A percentile compares a stretch with the other conserved stretches of the same genome.
Evolutionary conservation across 257 asterid genomes (phyloP).

Genomic region (Parsonsia alboflavescens): DNA sequence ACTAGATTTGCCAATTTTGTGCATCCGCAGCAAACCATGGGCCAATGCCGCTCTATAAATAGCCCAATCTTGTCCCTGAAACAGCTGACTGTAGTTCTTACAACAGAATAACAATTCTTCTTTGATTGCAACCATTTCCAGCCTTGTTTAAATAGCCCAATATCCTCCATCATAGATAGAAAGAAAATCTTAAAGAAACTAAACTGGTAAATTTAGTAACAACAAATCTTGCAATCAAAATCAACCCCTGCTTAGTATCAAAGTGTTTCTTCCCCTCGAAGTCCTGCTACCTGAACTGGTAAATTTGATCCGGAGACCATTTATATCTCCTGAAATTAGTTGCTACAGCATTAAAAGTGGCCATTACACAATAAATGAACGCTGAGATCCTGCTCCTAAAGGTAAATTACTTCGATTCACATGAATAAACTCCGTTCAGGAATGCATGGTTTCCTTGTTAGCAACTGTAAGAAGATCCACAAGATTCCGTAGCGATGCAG

Average conservation of each 20-base stretch:
- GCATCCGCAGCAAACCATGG: conserved; percentile 80
- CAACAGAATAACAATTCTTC: conserved; percentile 60
- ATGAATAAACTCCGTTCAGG: conserved; percentile 27
- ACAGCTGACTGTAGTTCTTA: conserved; percentile 46
- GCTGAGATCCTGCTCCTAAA: conserved; percentile 24
- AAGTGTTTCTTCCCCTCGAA: conserved; percentile 10
- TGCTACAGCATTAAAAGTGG: conserved; percentile 20
- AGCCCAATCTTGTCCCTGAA: conserved; percentile 65
- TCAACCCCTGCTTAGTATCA: neutral
- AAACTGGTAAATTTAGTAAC: neutral
- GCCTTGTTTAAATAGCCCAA: conserved; percentile 84
- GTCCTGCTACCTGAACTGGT: conserved; percentile 21
- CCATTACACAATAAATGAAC: conserved; percentile 21
- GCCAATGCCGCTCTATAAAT: conserved; percentile 90
- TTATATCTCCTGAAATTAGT: conserved; percentile 26
- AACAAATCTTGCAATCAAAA: conserved; percentile 11
- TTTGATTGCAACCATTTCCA: conserved; percentile 89
- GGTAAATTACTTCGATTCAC: conserved; percentile 16
- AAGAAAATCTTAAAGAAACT: conserved; percentile 8
- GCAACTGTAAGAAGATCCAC: conserved; percentile 45
- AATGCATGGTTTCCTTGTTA: conserved; percentile 19
- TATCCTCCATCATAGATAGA: conserved; percentile 76
- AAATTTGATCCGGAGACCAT: conserved; percentile 20
- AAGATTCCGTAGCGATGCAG: conserved; percentile 38
- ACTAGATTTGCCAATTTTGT: conserved; percentile 48